Conservation (phyloP, 768 basidiomycete species). For the Boletellus ananiceps region DNA sequence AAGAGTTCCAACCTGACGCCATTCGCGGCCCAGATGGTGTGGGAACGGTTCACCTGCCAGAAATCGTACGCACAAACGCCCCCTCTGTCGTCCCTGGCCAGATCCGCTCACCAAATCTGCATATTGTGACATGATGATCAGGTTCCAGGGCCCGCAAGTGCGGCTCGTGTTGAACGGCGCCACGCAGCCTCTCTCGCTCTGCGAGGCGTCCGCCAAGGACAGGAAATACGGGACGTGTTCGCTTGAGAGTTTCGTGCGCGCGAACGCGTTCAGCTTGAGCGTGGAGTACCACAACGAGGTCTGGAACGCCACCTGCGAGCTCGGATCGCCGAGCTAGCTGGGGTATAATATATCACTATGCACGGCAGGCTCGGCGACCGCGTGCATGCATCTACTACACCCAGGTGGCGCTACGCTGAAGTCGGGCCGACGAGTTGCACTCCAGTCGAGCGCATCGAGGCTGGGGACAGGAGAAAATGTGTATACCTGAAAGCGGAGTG, state of each 20-base stretch:
- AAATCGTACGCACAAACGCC: slow-evolving; percentile 24
- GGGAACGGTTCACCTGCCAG: slow-evolving; percentile 39
- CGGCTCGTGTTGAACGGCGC: slow-evolving; percentile 40
- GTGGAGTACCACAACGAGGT: slow-evolving; percentile 28
- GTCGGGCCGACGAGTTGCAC: too few species aligned
- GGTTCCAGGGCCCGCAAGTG: slow-evolving; percentile 35
- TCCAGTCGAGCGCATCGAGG: too few species aligned
- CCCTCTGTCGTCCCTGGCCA: too few species aligned
- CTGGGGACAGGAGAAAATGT: too few species aligned
- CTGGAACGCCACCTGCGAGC: slow-evolving; percentile 39
- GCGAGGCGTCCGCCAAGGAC: slow-evolving; percentile 29
- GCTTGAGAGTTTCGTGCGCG: slow-evolving; percentile 31
- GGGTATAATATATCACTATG: too few species aligned
- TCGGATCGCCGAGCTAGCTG: neutral
- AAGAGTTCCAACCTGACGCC: slow-evolving; percentile 36
- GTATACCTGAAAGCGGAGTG: too few species aligned
- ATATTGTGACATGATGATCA: slow-evolving; percentile 7
- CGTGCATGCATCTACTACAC: too few species aligned
- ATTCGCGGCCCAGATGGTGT: slow-evolving; percentile 40
- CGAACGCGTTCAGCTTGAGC: slow-evolving; percentile 22
- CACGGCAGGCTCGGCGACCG: too few species aligned
- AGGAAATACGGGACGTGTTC: slow-evolving; percentile 35
- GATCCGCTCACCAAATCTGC: neutral
- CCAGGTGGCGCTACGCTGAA: too few species aligned
- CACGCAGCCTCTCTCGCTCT: slow-evolving; percentile 36